Evolutionary conservation across 2,329 filamentous ascomycete species (phyloP).

Genomic region (Orbilia oligospora): DNA sequence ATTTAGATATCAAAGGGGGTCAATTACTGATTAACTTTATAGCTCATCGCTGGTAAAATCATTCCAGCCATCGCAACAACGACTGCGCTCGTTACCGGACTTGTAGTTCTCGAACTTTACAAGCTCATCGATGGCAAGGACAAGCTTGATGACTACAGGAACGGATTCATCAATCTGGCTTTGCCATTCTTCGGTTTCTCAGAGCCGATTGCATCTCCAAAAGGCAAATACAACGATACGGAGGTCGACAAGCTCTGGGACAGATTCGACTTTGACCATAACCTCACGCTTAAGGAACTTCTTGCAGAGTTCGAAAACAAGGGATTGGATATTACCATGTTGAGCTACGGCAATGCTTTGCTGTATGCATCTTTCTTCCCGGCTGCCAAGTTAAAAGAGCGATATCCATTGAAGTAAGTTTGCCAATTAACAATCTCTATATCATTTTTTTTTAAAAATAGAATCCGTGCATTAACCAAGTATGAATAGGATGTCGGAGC

Average conservation of each 20-base stretch:
- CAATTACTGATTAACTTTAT: slow-evolving; percentile 1
- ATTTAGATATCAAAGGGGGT: background rate
- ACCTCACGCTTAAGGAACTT: slow-evolving; percentile 88
- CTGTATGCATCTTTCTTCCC: slow-evolving; percentile 95
- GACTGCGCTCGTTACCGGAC: slow-evolving; percentile 92
- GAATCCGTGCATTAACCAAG: slow-evolving; percentile 63
- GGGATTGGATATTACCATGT: slow-evolving; percentile 88
- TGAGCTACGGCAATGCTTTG: slow-evolving; percentile 96
- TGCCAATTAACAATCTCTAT: background rate
- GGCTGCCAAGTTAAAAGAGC: slow-evolving; percentile 84
- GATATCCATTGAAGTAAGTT: slow-evolving; percentile 78
- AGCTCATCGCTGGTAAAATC: slow-evolving; percentile 95
- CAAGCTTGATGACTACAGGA: slow-evolving; percentile 99
- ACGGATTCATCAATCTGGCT: slow-evolving; percentile 96
- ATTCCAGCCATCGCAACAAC: slow-evolving; percentile 98
- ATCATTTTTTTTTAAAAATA: slow-evolving; percentile 13
- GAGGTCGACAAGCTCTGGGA: slow-evolving; percentile 98
- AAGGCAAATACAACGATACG: slow-evolving; percentile 85
- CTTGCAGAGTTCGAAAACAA: slow-evolving; percentile 83
- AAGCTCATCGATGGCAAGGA: slow-evolving; percentile 96
- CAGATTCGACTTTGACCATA: slow-evolving; percentile 84
- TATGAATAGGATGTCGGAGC: slow-evolving; percentile 80
- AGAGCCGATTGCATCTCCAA: slow-evolving; percentile 93
- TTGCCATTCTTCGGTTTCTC: slow-evolving; percentile 98
- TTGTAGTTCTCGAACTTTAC: slow-evolving; percentile 93